Conservation (phyloP, 345 rosid species). For the Lepidium sativum region DNA sequence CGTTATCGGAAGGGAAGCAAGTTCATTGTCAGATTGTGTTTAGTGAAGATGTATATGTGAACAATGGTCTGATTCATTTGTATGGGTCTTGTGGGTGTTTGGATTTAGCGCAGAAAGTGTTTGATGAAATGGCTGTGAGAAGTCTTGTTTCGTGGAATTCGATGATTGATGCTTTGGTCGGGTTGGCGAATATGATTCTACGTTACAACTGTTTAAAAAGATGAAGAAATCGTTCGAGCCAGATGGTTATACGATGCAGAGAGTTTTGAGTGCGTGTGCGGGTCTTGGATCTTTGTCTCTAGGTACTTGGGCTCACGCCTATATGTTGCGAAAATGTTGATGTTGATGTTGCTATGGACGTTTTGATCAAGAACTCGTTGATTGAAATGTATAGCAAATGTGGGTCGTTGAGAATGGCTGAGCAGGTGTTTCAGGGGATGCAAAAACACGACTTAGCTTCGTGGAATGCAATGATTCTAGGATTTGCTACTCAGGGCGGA, state of each 20-base stretch:
- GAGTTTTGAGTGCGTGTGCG: conserved; percentile 58
- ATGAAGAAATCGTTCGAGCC: conserved; percentile 47
- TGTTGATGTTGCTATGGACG: conserved; percentile 26
- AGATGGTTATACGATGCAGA: conserved; percentile 68
- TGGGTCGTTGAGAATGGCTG: conserved; percentile 49
- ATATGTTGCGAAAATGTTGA: conserved; percentile 39
- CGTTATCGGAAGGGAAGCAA: conserved; percentile 56
- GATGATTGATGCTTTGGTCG: conserved; percentile 62
- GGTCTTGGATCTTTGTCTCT: conserved; percentile 57
- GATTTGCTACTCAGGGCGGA: conserved; percentile 63
- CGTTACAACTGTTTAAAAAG: conserved; percentile 41
- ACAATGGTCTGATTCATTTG: conserved; percentile 71
- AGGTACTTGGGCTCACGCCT: conserved; percentile 73
- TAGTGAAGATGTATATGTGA: conserved; percentile 52
- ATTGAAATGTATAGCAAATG: conserved; percentile 84
- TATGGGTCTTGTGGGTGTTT: conserved; percentile 62
- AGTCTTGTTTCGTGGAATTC: conserved; percentile 75
- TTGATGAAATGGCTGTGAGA: conserved; percentile 53
- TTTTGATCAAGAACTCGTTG: conserved; percentile 54
- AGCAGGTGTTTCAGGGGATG: conserved; percentile 61
- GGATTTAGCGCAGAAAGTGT: conserved; percentile 45
- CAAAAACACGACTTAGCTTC: conserved; percentile 48
- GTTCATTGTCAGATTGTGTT: conserved; percentile 54
- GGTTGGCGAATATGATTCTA: conserved; percentile 44
- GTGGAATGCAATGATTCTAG: conserved; percentile 74